A percentile compares a stretch with the other conserved stretches of the same genome.
These are phyloP conservation scores for Blakeslea trispora DNA, from an alignment of 371 early-diverging fungal genomes.

Conservation along the genomic window DNA sequence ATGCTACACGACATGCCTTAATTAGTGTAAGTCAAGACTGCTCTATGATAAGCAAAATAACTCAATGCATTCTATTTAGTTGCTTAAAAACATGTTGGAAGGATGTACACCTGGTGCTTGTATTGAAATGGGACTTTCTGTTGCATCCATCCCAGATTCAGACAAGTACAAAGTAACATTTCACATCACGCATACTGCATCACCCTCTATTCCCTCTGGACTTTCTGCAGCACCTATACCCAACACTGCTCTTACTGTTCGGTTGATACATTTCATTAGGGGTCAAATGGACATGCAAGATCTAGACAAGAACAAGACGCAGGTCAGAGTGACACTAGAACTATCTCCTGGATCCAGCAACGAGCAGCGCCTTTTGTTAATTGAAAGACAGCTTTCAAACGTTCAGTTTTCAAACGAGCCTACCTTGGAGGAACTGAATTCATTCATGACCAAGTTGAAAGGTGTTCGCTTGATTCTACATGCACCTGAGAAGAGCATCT, in stretches of 20 bases:
- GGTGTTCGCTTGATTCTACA: constrained; percentile 48
- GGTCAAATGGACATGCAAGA: constrained; percentile 46
- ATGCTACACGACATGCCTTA: constrained; percentile 56
- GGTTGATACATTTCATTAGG: constrained; percentile 51
- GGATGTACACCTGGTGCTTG: constrained; percentile 62
- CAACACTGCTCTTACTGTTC: constrained; percentile 53
- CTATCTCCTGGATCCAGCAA: constrained; percentile 31
- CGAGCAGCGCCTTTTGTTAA: constrained; percentile 18
- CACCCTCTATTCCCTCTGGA: constrained; percentile 39
- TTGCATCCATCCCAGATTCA: constrained; percentile 23
- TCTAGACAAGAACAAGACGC: constrained; percentile 36
- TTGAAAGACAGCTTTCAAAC: constrained; percentile 27
- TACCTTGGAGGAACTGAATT: constrained; percentile 45
- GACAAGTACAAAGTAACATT: constrained; percentile 45
- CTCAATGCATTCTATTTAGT: constrained; percentile 29
- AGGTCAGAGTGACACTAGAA: constrained; percentile 43
- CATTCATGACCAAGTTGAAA: constrained; percentile 43
- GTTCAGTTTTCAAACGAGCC: constrained; percentile 53
- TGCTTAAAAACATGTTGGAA: constrained; percentile 59
- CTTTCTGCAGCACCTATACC: constrained; percentile 32
- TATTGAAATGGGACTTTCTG: constrained; percentile 59
- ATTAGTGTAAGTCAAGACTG: constrained; percentile 48
- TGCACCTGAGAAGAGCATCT: constrained; percentile 51
- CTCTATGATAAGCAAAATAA: not conserved
- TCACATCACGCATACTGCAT: constrained; percentile 54